phyloP scores from a whole-genome alignment of 1,284 basidiomycete genomes.

The Trichosporon faecale region DNA sequence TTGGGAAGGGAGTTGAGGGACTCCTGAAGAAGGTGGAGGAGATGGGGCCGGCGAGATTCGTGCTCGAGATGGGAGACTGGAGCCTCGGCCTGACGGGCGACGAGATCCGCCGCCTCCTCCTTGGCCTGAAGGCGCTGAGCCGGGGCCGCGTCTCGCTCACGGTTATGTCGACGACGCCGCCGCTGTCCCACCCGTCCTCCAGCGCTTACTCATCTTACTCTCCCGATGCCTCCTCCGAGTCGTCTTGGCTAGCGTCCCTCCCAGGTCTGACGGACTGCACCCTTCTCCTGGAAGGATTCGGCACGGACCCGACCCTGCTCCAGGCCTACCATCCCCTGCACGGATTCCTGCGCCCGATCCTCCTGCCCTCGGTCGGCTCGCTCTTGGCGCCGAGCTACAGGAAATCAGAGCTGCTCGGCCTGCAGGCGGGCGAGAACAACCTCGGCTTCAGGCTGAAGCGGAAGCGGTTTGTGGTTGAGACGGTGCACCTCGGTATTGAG shows the following conservation, averaged over 20 bases:
- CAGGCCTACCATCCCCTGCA: conserved; percentile 75
- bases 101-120: conserved; percentile 69
- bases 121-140: conserved; percentile 63
- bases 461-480: conserved; percentile 83
- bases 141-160: conserved; percentile 61
- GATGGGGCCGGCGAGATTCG: conserved; percentile 30
- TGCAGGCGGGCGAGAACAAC: conserved; percentile 71
- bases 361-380: conserved; percentile 66
- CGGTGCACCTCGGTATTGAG: conserved; percentile 86
- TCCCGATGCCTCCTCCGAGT: conserved; percentile 35
- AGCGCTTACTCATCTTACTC: conserved; percentile 21
- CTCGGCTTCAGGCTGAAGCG: conserved; percentile 90
- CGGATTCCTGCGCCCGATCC: conserved; percentile 72
- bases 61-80: conserved; percentile 67
- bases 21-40: conserved; percentile 7
- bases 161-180: conserved; percentile 61
- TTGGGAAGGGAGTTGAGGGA: not conserved
- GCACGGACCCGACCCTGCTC: conserved; percentile 53
- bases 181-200: conserved; percentile 28
- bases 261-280: conserved; percentile 73
- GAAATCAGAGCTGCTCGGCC: conserved; percentile 70
- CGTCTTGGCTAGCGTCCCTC: conserved; percentile 71
- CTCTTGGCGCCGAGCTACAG: conserved; percentile 70
- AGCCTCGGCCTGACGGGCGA: conserved; percentile 61
- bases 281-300: conserved; percentile 72